These are phyloP conservation scores for Pisolithus tinctorius DNA, from an alignment of 768 basidiomycete genomes.

Conservation along the genomic window DNA sequence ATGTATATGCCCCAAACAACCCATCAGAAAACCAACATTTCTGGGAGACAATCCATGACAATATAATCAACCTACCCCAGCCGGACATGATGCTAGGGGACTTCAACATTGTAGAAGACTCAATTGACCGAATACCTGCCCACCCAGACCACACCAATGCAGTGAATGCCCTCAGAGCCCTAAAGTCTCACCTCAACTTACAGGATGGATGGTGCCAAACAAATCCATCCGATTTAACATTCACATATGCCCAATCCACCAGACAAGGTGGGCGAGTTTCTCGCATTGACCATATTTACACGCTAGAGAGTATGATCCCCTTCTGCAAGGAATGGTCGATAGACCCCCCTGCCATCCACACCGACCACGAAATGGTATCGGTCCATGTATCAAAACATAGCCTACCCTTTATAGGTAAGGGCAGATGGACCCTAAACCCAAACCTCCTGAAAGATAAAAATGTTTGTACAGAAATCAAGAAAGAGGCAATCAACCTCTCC, in stretches of 20 bases:
- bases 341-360: no score
- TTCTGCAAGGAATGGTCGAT: no score
- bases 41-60: conserved; percentile 19
- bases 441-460: conserved; percentile 3
- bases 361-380: no score
- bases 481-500: neutral
- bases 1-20: conserved; percentile 32
- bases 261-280: neutral
- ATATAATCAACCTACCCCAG: no score
- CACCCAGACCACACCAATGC: conserved; percentile 10
- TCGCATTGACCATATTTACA: neutral
- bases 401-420: no score
- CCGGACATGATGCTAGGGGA: no score
- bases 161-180: conserved; percentile 9
- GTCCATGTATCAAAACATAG: no score
- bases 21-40: conserved; percentile 22
- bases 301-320: fast-evolving
- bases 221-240: neutral
- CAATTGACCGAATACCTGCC: conserved; percentile 31
- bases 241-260: neutral
- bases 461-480: neutral
- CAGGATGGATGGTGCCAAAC: no score
- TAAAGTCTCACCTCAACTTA: no score
- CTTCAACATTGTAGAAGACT: no score
- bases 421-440: conserved; percentile 4